Evolutionary conservation across 768 basidiomycete genomes (phyloP).

Genomic region (Porphyrellus cyaneotinctus): DNA sequence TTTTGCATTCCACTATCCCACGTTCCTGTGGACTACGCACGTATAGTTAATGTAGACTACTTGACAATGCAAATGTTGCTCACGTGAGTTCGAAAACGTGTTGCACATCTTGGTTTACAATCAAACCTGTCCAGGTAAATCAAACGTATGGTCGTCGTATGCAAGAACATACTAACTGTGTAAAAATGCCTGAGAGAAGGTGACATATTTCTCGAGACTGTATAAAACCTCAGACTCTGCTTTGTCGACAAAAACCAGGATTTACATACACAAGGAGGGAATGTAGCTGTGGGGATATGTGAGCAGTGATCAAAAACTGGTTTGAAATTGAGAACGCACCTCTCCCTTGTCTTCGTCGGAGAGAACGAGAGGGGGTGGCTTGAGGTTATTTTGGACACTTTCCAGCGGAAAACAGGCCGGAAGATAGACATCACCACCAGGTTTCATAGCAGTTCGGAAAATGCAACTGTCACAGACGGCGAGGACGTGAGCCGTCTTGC

Average conservation of each 20-base stretch:
- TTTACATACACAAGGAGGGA: conserved; percentile 50
- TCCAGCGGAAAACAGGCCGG: conserved; percentile 52
- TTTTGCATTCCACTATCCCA: conserved; percentile 52
- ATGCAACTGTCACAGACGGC: conserved; percentile 38
- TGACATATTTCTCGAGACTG: conserved; percentile 32
- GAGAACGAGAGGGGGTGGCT: conserved; percentile 29
- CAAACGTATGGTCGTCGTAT: not conserved
- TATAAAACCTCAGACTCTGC: conserved; percentile 37
- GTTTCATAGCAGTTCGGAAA: conserved; percentile 34
- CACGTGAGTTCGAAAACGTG: conserved; percentile 27
- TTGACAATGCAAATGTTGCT: not conserved
- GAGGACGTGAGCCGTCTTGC: not conserved
- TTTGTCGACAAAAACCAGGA: not conserved
- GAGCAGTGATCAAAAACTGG: not conserved
- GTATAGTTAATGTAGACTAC: conserved; percentile 12
- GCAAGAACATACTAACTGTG: conserved; percentile 12
- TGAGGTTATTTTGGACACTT: conserved; percentile 13
- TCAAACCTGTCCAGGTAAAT: conserved; percentile 16
- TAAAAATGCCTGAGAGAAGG: conserved; percentile 27
- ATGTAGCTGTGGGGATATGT: conserved; percentile 41
- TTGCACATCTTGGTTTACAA: conserved; percentile 24
- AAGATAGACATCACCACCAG: conserved; percentile 40
- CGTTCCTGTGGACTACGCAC: conserved; percentile 42
- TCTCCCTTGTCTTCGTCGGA: conserved; percentile 45
- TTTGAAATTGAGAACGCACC: conserved; percentile 28